Percentiles rank a stretch among this genome's conserved stretches.
phyloP scores from a whole-genome alignment of 495 filamentous ascomycete species.

The Parmelia sp. region DNA sequence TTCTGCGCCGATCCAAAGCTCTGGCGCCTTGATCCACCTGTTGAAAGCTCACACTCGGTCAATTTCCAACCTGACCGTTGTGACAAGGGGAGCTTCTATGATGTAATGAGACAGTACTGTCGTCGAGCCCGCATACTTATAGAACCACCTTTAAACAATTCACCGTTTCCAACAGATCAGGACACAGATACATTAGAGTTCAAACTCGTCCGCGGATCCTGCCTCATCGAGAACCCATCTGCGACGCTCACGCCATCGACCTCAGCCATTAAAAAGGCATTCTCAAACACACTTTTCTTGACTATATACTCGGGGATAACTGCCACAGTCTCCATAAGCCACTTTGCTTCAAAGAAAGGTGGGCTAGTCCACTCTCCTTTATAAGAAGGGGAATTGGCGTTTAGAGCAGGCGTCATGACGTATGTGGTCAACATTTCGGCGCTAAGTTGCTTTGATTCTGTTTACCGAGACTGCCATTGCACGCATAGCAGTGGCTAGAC shows the following conservation, averaged over 20 bases:
- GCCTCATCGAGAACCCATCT: background rate
- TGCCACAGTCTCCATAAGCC: background rate
- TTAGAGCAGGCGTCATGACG: too few species aligned
- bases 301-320: background rate
- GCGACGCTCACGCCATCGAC: background rate
- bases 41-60: too few species aligned
- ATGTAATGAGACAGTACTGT: too few species aligned
- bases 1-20: background rate
- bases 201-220: background rate
- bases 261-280: background rate
- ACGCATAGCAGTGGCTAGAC: too few species aligned
- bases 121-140: too few species aligned
- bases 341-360: slow-evolving; percentile 1
- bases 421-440: too few species aligned
- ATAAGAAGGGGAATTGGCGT: too few species aligned
- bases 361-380: too few species aligned
- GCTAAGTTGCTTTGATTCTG: too few species aligned
- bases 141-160: background rate
- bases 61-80: too few species aligned
- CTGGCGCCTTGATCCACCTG: background rate
- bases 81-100: too few species aligned
- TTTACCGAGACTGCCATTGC: too few species aligned
- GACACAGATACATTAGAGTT: background rate
- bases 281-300: background rate
- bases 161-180: background rate